Conservation (phyloP, 768 basidiomycete genomes). For the Rhodotorula babjevae region DNA sequence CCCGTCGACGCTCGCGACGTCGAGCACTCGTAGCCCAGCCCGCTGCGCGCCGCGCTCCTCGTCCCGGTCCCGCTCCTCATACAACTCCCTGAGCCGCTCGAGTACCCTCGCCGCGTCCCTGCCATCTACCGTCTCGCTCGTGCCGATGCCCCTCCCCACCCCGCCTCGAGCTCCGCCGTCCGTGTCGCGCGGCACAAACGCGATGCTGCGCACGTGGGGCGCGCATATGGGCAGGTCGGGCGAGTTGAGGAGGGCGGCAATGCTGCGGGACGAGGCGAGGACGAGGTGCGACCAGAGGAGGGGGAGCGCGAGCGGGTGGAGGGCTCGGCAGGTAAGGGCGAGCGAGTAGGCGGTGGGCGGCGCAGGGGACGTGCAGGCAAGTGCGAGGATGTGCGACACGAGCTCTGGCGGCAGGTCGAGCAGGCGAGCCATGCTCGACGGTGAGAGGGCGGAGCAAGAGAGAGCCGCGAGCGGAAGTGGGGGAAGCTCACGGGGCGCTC, state of each 20-base stretch:
- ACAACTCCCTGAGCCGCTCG: background rate
- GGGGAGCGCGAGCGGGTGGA: background rate
- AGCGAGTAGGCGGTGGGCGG: background rate
- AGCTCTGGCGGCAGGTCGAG: constrained; percentile 20
- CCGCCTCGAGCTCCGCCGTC: background rate
- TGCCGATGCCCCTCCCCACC: constrained; percentile 6
- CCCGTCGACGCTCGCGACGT: background rate
- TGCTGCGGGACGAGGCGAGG: background rate
- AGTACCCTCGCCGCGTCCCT: background rate
- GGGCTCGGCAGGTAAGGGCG: background rate
- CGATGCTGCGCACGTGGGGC: background rate
- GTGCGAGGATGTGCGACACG: background rate
- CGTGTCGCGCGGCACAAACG: background rate
- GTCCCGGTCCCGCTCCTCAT: too few species aligned
- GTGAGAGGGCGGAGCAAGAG: too few species aligned
- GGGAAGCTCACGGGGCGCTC: too few species aligned
- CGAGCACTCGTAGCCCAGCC: background rate
- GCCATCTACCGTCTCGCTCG: constrained; percentile 4
- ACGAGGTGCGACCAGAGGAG: background rate
- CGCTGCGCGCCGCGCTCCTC: too few species aligned
- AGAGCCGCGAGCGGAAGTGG: too few species aligned
- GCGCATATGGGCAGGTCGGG: background rate
- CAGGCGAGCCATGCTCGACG: background rate
- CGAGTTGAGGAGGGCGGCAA: background rate
- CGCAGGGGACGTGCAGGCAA: background rate